Percentiles rank a stretch among this genome's conserved stretches.
Conservation (phyloP, 1,284 basidiomycete genomes). For the Sphaerobolus stellatus region DNA sequence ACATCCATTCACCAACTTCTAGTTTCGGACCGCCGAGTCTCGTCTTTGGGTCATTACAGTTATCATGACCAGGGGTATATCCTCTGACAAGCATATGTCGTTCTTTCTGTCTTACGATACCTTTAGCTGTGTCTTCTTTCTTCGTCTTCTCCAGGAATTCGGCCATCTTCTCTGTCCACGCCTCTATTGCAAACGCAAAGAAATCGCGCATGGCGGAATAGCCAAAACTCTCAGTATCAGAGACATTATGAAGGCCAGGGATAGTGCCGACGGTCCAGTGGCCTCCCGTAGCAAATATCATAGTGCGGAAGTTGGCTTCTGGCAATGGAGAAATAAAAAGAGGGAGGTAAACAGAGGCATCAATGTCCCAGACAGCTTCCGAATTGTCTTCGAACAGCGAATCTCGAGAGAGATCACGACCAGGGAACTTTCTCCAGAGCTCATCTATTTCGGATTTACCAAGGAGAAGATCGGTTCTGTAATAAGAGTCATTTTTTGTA, state of each 20-base stretch:
- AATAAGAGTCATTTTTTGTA: neutral
- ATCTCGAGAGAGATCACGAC: constrained; percentile 22
- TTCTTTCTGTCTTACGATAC: constrained; percentile 17
- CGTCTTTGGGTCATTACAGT: constrained; percentile 50
- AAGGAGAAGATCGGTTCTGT: constrained; percentile 56
- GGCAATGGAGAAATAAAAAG: constrained; percentile 48
- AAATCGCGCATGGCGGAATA: constrained; percentile 53
- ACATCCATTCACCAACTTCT: constrained; percentile 39
- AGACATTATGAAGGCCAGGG: constrained; percentile 43
- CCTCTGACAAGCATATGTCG: constrained; percentile 56
- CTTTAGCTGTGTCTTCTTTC: constrained; percentile 18
- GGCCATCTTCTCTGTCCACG: constrained; percentile 55
- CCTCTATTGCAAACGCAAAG: constrained; percentile 52
- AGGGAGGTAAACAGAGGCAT: constrained; percentile 51
- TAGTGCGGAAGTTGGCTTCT: constrained; percentile 52
- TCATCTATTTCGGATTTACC: constrained; percentile 47
- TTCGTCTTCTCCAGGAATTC: constrained; percentile 29
- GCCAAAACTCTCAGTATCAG: constrained; percentile 40
- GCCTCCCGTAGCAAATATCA: constrained; percentile 61
- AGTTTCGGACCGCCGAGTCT: constrained; percentile 31
- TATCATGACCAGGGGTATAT: constrained; percentile 65
- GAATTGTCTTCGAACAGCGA: constrained; percentile 54
- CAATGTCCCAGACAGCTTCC: constrained; percentile 53
- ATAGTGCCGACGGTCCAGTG: constrained; percentile 66
- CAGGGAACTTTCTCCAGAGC: constrained; percentile 23